phyloP scores from a whole-genome alignment of 1,284 basidiomycete genomes.

The Cerrena zonata region DNA sequence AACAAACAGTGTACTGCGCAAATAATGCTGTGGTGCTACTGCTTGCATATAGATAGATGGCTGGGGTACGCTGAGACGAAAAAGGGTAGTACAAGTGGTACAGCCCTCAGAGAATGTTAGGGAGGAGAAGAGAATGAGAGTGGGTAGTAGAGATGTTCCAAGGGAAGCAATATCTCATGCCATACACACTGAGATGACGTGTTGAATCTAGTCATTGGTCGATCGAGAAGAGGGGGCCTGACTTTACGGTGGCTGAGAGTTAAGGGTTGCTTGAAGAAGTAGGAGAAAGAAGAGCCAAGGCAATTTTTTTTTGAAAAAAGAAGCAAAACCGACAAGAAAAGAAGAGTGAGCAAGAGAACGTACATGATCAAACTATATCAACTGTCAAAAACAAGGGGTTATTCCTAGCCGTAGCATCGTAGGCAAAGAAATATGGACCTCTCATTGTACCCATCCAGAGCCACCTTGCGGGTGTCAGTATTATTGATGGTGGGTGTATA shows the following conservation, averaged over 20 bases:
- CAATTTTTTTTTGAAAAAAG: not conserved
- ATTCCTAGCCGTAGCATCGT: slow-evolving; percentile 20
- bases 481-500: slow-evolving; percentile 25
- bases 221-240: not conserved
- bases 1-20: too few relatives aligned
- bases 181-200: not conserved
- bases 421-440: slow-evolving; percentile 42
- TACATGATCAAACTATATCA: slow-evolving; percentile 56
- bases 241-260: not conserved
- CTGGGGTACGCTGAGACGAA: too few relatives aligned
- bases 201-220: too few relatives aligned
- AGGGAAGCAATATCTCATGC: too few relatives aligned
- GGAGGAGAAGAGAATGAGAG: too few relatives aligned
- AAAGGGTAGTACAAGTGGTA: too few relatives aligned
- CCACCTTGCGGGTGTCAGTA: slow-evolving; percentile 23
- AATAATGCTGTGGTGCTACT: too few relatives aligned
- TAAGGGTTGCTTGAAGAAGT: too few relatives aligned
- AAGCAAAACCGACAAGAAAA: not conserved
- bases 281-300: not conserved
- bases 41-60: too few relatives aligned
- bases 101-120: too few relatives aligned
- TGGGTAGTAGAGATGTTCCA: too few relatives aligned
- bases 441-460: slow-evolving; percentile 37
- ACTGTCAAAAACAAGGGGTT: slow-evolving; percentile 23
- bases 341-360: slow-evolving; percentile 19